These are phyloP conservation scores for Diospyros lotus DNA, from an alignment of 148 eudicot species.

Conservation along the genomic window DNA sequence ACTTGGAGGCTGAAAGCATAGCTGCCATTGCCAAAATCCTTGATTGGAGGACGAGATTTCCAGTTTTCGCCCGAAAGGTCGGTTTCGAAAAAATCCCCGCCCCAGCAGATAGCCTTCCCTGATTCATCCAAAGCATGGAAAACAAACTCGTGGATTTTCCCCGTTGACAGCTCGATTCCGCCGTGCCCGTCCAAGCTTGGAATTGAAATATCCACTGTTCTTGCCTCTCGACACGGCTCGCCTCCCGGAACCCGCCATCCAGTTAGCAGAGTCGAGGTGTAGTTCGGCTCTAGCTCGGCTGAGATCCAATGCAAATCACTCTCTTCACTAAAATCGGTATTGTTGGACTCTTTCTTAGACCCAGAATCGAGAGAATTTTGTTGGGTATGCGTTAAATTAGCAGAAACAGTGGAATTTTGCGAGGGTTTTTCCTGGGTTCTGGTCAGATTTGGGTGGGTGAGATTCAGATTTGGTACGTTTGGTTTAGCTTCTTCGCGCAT, in stretches of 20 bases:
- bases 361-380: slow-evolving; percentile 1
- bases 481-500: not conserved
- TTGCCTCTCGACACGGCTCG: slow-evolving; percentile 53
- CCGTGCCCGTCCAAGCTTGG: slow-evolving; percentile 40
- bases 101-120: slow-evolving; percentile 55
- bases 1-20: slow-evolving; percentile 72
- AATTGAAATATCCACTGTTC: slow-evolving; percentile 55
- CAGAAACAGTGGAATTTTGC: not conserved
- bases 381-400: slow-evolving; percentile 5
- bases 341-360: too few species aligned
- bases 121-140: slow-evolving; percentile 76
- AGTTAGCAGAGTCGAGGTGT: slow-evolving; percentile 42
- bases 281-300: slow-evolving; percentile 46
- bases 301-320: slow-evolving; percentile 36
- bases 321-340: not conserved
- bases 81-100: slow-evolving; percentile 89
- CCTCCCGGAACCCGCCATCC: slow-evolving; percentile 63
- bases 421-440: slow-evolving; percentile 13
- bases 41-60: slow-evolving; percentile 78
- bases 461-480: slow-evolving; percentile 10
- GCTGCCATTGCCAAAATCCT: slow-evolving; percentile 73
- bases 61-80: slow-evolving; percentile 67
- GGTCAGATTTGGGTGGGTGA: slow-evolving; percentile 14
- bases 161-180: slow-evolving; percentile 39
- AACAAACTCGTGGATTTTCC: slow-evolving; percentile 59